Evolutionary conservation across 768 basidiomycete genomes (phyloP).

Genomic region (Lyophyllum semitale): DNA sequence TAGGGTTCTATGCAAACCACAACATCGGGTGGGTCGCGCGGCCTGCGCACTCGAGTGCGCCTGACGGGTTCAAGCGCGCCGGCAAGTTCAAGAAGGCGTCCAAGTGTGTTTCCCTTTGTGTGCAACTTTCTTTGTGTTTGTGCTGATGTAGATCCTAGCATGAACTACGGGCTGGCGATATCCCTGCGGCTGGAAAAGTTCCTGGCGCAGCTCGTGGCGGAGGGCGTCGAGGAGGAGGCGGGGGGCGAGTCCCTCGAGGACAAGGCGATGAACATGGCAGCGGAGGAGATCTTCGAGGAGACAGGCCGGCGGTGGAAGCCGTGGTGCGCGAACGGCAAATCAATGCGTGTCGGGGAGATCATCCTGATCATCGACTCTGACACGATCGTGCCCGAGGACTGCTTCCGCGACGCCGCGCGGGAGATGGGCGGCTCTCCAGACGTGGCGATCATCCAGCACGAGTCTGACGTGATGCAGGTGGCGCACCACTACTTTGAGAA

Average conservation of each 20-base stretch:
- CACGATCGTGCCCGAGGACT: constrained; percentile 80
- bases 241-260: constrained; percentile 67
- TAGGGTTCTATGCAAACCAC: constrained; percentile 78
- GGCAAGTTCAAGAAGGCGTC: constrained; percentile 88
- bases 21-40: constrained; percentile 80
- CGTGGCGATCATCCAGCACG: constrained; percentile 88
- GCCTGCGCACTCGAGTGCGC: constrained; percentile 67
- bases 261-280: constrained; percentile 68
- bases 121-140: neutral
- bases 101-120: constrained; percentile 33
- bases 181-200: constrained; percentile 62
- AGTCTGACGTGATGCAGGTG: constrained; percentile 88
- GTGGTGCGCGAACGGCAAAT: constrained; percentile 76
- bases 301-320: constrained; percentile 55
- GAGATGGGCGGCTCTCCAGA: constrained; percentile 81
- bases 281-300: constrained; percentile 72
- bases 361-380: constrained; percentile 84
- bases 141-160: constrained; percentile 43
- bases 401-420: constrained; percentile 85
- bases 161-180: constrained; percentile 75
- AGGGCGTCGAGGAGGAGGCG: constrained; percentile 39
- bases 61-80: constrained; percentile 89
- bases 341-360: constrained; percentile 74
- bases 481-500: constrained; percentile 90
- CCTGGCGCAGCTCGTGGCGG: constrained; percentile 46